Base-by-base conservation (phyloP, 2,329 filamentous ascomycete species). In the Penicillium sp. region DNA sequence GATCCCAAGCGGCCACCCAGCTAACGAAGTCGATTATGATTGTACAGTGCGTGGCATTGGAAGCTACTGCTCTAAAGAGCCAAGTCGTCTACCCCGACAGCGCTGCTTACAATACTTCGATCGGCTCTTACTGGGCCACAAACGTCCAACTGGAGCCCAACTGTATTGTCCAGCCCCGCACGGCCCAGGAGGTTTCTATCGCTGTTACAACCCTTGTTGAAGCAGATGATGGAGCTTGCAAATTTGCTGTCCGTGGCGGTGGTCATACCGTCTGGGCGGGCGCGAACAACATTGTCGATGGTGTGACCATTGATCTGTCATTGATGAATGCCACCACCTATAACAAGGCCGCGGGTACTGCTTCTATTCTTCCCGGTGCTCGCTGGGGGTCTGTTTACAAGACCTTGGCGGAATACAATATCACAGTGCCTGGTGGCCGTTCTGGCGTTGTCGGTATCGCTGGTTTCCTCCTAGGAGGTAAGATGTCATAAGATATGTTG, bases 221-320 rank as follows among this genome's bases (percentile, higher is more conserved):
- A 4, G 41, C 47, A 2, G 51, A 54, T 39, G 42, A 27, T 8
- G 49, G 38, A 3, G 29, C 51, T n/a, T 62, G 61, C 43, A 48
- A 54, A 30, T 65, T 66, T 40, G 64, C 63, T 26, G 69, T 79
- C 2, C 76, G 75, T 48, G 70, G 74, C 45, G 77, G 77, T 29
- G 77, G 78, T 2, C 77, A 79, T 57, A 70, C 70, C 18, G 62
- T 68, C 3, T 70, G 71, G 52, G 63, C 69, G 0, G 76, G 76
- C 19, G 69, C 71, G 9, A 75, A 74, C 7, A 76, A 73, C 50
- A 74, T 76, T 14, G 61, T 70, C 0, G 64, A 65, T 27, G 77
- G 77, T 3, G 73, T 80, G 8, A 77, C 75, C 1, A 68, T 80
- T 45, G 74, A 74, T 51, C 65, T 79, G 9, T 57, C 54, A 5